phyloP scores from a whole-genome alignment of 176 grass and related monocot species.

The Miscanthus lutarioriparius region DNA sequence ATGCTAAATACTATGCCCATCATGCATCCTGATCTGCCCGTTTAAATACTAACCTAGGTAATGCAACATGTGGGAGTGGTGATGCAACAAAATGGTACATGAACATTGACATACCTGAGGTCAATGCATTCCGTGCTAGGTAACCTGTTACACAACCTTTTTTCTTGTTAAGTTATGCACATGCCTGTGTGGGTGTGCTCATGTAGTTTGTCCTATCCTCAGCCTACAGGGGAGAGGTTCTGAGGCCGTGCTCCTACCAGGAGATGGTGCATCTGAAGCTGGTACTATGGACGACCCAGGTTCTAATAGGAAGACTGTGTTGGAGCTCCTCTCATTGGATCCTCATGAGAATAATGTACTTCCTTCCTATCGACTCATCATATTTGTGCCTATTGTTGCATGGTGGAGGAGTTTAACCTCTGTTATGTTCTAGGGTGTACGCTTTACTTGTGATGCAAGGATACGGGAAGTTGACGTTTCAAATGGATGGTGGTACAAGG shows the following conservation, averaged over 20 bases:
- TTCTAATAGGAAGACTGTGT: slow-evolving; percentile 1
- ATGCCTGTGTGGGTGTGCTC: background rate
- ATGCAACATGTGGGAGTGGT: background rate
- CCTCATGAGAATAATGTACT: background rate
- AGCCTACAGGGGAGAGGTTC: background rate
- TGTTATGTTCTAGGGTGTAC: no score
- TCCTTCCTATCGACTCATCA: no score
- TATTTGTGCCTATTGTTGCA: no score
- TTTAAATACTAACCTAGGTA: background rate
- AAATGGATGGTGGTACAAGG: no score
- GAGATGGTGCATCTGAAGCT: background rate
- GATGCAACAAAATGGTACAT: slow-evolving; percentile 16
- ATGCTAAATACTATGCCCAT: no score
- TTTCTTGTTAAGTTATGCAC: background rate
- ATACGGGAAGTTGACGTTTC: no score
- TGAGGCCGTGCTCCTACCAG: background rate
- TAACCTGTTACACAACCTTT: background rate
- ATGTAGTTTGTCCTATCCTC: background rate
- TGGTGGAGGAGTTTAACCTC: no score
- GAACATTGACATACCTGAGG: background rate
- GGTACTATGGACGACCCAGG: background rate
- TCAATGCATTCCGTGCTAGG: background rate
- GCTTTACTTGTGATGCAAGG: no score
- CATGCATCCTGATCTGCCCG: no score
- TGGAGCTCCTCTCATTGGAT: background rate